Percentiles rank a stretch among this genome's conserved stretches.
Evolutionary conservation across 1,139 yeast genomes (phyloP).

Genomic region (Pichia sp.): DNA sequence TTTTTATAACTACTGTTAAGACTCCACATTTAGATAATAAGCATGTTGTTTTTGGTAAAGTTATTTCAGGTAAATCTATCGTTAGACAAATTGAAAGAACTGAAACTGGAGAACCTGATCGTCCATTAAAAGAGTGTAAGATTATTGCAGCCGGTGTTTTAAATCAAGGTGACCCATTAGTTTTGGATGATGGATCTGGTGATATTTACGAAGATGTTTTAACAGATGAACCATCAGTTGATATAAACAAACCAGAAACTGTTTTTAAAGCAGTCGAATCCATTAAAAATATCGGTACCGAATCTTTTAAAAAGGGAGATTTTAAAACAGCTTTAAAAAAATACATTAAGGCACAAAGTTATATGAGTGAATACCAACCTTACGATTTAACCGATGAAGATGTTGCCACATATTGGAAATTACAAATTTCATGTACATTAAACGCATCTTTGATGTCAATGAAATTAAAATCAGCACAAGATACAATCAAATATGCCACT

Average conservation of each 20-base stretch:
- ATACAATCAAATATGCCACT: conserved; percentile 54
- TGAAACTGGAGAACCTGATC: conserved; percentile 57
- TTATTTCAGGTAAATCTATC: conserved; percentile 73
- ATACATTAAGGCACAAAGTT: conserved; percentile 64
- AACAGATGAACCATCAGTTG: conserved; percentile 66
- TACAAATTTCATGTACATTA: conserved; percentile 58
- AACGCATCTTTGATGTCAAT: conserved; percentile 74
- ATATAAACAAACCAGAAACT: conserved; percentile 50
- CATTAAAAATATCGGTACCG: conserved; percentile 79
- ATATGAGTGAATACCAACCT: conserved; percentile 69
- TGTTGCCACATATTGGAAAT: conserved; percentile 40
- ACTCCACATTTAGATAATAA: conserved; percentile 80
- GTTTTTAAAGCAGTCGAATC: conserved; percentile 60
- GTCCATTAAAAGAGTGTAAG: conserved; percentile 58
- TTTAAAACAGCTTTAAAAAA: conserved; percentile 53
- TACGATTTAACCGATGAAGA: conserved; percentile 57
- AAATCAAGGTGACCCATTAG: conserved; percentile 44
- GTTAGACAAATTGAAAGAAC: conserved; percentile 72
- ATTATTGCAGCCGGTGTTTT: conserved; percentile 79
- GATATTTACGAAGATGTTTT: conserved; percentile 75
- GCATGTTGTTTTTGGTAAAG: conserved; percentile 94
- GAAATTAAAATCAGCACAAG: conserved; percentile 52
- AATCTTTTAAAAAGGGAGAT: conserved; percentile 60
- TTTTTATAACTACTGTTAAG: conserved; percentile 72
- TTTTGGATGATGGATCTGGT: conserved; percentile 72